A percentile compares a stretch with the other conserved stretches of the same genome.
These are phyloP conservation scores for Ceratocystis albifundus DNA, from an alignment of 2,329 filamentous ascomycete species.

Conservation along the genomic window DNA sequence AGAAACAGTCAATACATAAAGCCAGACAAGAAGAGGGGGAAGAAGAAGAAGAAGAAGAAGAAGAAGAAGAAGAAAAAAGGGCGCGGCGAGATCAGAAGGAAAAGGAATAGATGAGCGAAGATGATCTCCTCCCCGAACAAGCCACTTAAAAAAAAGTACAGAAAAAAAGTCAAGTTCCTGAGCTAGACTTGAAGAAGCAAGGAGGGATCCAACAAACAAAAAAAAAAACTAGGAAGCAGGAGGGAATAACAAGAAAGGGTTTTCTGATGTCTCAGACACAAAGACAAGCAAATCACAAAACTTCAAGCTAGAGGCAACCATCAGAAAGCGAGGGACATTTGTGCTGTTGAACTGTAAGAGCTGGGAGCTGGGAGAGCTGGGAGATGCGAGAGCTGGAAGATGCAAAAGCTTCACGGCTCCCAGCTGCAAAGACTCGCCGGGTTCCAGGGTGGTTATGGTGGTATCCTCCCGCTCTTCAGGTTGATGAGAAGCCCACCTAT, in stretches of 20 bases:
- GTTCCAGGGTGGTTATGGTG: not conserved
- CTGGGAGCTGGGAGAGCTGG: too few species aligned
- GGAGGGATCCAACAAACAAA: not conserved
- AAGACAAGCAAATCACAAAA: not conserved
- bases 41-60: not conserved
- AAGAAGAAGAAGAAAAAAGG: slow-evolving; percentile 5
- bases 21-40: not conserved
- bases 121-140: not conserved
- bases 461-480: not conserved
- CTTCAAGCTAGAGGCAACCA: not conserved
- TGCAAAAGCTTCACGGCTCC: too few species aligned
- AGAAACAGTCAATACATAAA: not conserved
- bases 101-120: slow-evolving; percentile 10
- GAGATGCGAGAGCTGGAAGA: too few species aligned
- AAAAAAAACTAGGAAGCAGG: not conserved
- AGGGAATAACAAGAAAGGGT: not conserved
- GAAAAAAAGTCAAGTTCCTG: slow-evolving; percentile 7
- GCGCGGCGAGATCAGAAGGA: slow-evolving; percentile 1
- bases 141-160: slow-evolving; percentile 3
- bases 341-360: too few species aligned
- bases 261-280: not conserved
- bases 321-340: not conserved
- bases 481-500: not conserved
- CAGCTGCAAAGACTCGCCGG: too few species aligned
- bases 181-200: slow-evolving; percentile 9